Evolutionary conservation across 768 basidiomycete species (phyloP).

Genomic region (Dioszegia crocea): DNA sequence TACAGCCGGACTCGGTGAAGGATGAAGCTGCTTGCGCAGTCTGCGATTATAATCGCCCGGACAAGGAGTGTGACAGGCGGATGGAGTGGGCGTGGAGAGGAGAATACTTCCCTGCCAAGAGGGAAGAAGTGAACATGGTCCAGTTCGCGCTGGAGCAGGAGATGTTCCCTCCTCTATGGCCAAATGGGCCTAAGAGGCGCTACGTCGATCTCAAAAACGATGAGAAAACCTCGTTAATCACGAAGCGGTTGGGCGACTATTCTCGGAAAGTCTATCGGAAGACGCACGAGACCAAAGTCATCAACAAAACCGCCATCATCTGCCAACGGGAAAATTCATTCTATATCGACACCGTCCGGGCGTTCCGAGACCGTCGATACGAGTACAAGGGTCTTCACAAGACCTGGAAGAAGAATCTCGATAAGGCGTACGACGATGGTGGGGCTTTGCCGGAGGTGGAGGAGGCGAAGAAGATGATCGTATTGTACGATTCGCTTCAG

Average conservation of each 20-base stretch:
- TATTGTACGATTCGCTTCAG: constrained; percentile 95
- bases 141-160: constrained; percentile 94
- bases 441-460: constrained; percentile 78
- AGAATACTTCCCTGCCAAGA: constrained; percentile 93
- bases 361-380: constrained; percentile 94
- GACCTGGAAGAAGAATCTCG: constrained; percentile 98
- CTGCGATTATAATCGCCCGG: constrained; percentile 95
- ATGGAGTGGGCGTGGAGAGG: constrained; percentile 99
- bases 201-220: constrained; percentile 76
- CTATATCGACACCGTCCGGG: constrained; percentile 96
- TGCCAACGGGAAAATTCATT: constrained; percentile 98
- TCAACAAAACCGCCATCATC: constrained; percentile 87
- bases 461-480: constrained; percentile 98
- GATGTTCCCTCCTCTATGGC: constrained; percentile 73
- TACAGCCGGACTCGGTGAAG: constrained; percentile 96
- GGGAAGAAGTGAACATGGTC: constrained; percentile 99
- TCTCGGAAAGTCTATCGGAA: constrained; percentile 98
- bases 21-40: constrained; percentile 95
- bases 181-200: constrained; percentile 67
- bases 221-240: constrained; percentile 86
- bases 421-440: constrained; percentile 64
- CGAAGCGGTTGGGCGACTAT: constrained; percentile 97
- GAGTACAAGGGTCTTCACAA: constrained; percentile 98
- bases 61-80: constrained; percentile 87
- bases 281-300: constrained; percentile 93